Evolutionary conservation across 805 yeast genomes (phyloP), one percentile per base, ranked within the genome.

Genomic region (Pichia scutulata): DNA sequence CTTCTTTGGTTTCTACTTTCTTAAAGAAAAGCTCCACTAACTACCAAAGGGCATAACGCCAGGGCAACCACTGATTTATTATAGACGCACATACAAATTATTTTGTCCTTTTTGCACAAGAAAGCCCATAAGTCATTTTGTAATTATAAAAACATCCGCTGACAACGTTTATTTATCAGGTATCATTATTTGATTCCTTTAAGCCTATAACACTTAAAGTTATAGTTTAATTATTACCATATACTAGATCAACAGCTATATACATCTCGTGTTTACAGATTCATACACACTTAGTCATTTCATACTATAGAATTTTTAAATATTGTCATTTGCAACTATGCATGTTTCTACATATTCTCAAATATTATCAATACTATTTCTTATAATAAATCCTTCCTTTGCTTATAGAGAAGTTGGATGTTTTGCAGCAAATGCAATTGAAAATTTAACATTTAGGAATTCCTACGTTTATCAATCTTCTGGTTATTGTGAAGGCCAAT

Each of bases 391-490:
- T 25, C 19, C 22, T 7, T n/a, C 44, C 22, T 25, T 18, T 4
- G 47, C 51, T 19, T 63, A 62, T 46, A 40, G 47, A 25, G 57
- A 53, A 21, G 18, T 46, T 7, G 70, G 70, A 12, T 66, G 70
- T 52, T 66, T 56, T 44, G 44, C 58, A 2, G 22, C 43, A 26
- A 55, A 70, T 39, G 52, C 68, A 18, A 55, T 73, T 4, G 43
- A 52, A 10, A 52, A 60, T 26, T 69, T 76, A 53, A 47, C 68
- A 30, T 61, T 54, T 52, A 62, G 70, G 47, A 85, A 82, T 39
- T 54, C 71, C 3, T 78, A 78, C 66, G 67, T 65, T 1, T 84
- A 70, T 60, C 90, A 86, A 64, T 76, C 89, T 9, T 74, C 80
- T 21, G 72, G 79, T 12, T 73, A 80, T 62, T 84, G 93, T 66